Evolutionary conservation across 83 land plant species (phyloP).

Genomic region (Picea abies): DNA sequence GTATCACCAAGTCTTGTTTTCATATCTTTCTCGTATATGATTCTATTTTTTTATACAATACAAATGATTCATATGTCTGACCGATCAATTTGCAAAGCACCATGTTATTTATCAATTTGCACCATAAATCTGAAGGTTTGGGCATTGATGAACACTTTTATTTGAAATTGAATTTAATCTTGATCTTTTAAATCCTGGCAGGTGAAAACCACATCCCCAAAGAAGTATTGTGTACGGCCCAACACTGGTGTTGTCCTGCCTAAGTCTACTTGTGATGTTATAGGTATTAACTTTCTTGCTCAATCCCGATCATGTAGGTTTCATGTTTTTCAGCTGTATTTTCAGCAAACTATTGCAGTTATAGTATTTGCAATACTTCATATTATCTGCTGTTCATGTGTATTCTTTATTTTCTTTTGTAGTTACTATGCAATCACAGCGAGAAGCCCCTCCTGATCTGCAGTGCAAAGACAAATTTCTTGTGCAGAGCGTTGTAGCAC

Average conservation of each 20-base stretch:
- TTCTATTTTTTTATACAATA: not conserved
- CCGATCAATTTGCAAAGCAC: not conserved
- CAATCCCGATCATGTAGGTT: constrained; percentile 25
- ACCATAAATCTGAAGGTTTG: not conserved
- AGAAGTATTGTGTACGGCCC: constrained; percentile 30
- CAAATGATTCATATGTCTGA: not conserved
- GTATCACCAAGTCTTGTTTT: not conserved
- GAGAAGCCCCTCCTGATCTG: constrained; percentile 60
- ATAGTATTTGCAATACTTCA: not conserved
- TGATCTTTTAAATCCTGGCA: constrained; percentile 6
- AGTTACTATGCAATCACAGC: constrained; percentile 86
- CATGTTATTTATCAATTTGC: too few species aligned
- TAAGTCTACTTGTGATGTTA: constrained; percentile 57
- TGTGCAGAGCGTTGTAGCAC: constrained; percentile 46
- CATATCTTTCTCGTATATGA: not conserved
- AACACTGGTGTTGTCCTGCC: too few species aligned
- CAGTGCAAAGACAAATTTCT: constrained; percentile 42
- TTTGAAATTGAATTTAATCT: not conserved
- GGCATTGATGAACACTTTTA: not conserved
- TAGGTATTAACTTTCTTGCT: constrained; percentile 26
- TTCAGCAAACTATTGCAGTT: not conserved
- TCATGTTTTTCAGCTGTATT: constrained; percentile 21
- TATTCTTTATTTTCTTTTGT: not conserved
- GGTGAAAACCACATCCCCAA: constrained; percentile 63
- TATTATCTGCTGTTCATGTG: not conserved